Evolutionary conservation across 2,329 filamentous ascomycete species (phyloP).

Genomic region (Diaporthe australafricana): DNA sequence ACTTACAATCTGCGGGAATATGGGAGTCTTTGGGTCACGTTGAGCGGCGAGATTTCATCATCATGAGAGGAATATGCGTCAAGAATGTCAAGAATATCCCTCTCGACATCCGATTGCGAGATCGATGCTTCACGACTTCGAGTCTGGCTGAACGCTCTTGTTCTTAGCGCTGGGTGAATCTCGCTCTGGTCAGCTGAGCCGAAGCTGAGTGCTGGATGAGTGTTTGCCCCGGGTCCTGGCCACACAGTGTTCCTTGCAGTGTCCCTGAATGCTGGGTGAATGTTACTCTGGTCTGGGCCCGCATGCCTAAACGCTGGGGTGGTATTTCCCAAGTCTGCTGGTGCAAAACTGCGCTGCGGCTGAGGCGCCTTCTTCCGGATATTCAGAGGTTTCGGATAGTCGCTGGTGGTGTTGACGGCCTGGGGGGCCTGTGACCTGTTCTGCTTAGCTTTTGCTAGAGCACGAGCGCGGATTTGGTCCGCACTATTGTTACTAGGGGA

Average conservation of each 20-base stretch:
- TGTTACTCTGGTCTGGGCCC: not conserved
- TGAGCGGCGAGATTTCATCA: not conserved
- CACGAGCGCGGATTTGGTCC: conserved; percentile 7
- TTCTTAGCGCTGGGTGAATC: not conserved
- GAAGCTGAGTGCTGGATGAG: not conserved
- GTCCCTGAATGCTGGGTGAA: not conserved
- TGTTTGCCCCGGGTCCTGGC: not conserved
- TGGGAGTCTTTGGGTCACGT: not conserved
- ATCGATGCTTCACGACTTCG: not conserved
- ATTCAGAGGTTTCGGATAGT: not conserved
- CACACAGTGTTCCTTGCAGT: not conserved
- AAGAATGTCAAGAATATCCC: not conserved
- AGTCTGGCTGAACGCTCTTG: too few relatives aligned
- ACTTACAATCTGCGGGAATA: not conserved
- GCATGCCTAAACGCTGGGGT: not conserved
- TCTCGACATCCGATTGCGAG: not conserved
- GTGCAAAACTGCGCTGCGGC: not conserved
- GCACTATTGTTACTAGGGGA: not conserved
- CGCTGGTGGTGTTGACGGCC: not conserved
- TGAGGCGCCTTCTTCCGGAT: not conserved
- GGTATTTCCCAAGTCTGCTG: not conserved
- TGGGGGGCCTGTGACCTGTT: not conserved
- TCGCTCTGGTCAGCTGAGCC: not conserved
- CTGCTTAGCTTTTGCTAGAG: conserved; percentile 2
- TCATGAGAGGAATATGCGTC: not conserved